phyloP scores from a whole-genome alignment of 306 rosid genomes.

The Hippophae rhamnoides region DNA sequence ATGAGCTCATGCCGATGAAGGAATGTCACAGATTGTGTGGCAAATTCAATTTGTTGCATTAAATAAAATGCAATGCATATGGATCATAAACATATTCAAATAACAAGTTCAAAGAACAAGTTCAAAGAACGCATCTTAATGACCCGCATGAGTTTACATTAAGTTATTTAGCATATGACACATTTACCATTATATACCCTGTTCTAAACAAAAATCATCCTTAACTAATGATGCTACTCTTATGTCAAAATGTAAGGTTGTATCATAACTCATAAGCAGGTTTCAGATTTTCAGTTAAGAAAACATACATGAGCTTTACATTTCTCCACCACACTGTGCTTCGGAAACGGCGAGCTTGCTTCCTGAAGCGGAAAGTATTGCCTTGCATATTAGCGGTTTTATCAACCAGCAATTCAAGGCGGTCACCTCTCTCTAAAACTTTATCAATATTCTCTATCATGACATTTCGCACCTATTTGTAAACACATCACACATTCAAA shows the following conservation, averaged over 20 bases:
- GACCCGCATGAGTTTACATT: too few species aligned
- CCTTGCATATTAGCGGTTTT: conserved; percentile 93
- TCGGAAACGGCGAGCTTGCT: conserved; percentile 96
- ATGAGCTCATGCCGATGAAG: neutral
- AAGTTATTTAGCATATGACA: too few species aligned
- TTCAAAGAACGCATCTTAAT: too few species aligned
- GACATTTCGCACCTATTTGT: conserved; percentile 60
- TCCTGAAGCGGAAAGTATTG: conserved; percentile 81
- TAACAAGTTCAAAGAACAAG: too few species aligned
- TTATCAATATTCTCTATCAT: conserved; percentile 98
- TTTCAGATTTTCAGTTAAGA: conserved; percentile 9
- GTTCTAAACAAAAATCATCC: neutral
- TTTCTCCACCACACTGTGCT: conserved; percentile 95
- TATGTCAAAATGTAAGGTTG: neutral
- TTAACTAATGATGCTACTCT: neutral
- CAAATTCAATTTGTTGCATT: neutral
- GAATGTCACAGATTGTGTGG: neutral
- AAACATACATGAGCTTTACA: conserved; percentile 82
- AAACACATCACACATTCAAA: neutral
- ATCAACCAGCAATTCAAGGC: conserved; percentile 93
- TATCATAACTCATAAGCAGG: neutral
- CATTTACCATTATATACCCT: neutral
- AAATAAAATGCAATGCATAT: neutral
- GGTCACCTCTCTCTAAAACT: conserved; percentile 90
- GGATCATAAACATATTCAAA: neutral